These are phyloP conservation scores for Fusarium sp. DNA, from an alignment of 2,329 filamentous ascomycete species.

Conservation along the genomic window DNA sequence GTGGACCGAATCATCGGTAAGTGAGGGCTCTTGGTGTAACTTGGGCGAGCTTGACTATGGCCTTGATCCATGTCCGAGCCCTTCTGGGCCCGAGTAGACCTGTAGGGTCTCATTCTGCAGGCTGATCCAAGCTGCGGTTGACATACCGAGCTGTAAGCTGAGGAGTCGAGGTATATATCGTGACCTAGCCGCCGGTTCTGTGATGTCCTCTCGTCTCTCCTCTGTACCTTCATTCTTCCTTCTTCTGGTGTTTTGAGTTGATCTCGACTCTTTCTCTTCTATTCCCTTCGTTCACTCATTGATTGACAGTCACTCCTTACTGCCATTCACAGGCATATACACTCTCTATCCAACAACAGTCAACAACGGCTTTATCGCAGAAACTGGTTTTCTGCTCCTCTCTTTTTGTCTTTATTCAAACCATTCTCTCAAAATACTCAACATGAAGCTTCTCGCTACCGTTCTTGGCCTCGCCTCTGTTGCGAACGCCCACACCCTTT, in stretches of 20 bases:
- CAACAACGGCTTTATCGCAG: constrained; percentile 35
- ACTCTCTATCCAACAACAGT: constrained; percentile 15
- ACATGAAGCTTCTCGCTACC: constrained; percentile 54
- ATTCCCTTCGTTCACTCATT: constrained; percentile 32
- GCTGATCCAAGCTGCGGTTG: constrained; percentile 22
- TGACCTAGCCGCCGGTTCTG: constrained; percentile 11
- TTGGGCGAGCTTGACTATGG: constrained; percentile 9
- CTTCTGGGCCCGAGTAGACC: constrained; percentile 5
- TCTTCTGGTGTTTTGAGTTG: constrained; percentile 37
- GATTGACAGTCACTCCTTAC: constrained; percentile 41
- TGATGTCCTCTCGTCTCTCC: constrained; percentile 4
- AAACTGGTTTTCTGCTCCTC: constrained; percentile 45
- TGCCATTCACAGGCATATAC: constrained; percentile 28
- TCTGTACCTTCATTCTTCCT: constrained; percentile 35
- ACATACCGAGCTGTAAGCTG: constrained; percentile 9
- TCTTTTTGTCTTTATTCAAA: constrained; percentile 3
- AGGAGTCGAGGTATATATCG: constrained; percentile 42
- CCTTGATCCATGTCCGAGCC: constrained; percentile 10
- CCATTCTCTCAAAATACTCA: constrained; percentile 48
- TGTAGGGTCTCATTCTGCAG: constrained; percentile 24
- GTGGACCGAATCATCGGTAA: constrained; percentile 12
- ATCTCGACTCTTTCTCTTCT: constrained; percentile 25
- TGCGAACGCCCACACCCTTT: constrained; percentile 69
- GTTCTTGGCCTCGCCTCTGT: constrained; percentile 54
- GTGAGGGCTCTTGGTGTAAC: constrained; percentile 32